Evolutionary conservation across 1,284 basidiomycete species (phyloP).

Genomic region (Fomitopsis palustris): DNA sequence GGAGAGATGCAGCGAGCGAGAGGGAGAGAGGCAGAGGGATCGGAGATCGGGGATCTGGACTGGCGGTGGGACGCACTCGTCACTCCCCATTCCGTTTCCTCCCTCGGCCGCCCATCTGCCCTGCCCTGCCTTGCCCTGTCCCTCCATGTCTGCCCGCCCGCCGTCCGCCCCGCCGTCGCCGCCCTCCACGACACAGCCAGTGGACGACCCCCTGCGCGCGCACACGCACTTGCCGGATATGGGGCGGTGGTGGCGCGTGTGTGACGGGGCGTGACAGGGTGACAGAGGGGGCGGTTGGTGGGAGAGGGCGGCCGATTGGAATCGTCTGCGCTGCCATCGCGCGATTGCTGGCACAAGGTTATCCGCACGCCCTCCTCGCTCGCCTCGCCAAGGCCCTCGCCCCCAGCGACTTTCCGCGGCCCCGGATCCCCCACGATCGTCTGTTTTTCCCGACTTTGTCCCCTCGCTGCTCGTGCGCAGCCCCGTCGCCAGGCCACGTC

Average conservation of each 20-base stretch:
- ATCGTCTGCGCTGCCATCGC: conserved; percentile 3
- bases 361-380: not conserved
- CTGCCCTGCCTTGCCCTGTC: not conserved
- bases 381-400: not conserved
- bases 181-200: not conserved
- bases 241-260: not conserved
- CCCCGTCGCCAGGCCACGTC: not conserved
- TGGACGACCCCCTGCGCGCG: too few relatives aligned
- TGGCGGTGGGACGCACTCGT: conserved; percentile 3
- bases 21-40: not conserved
- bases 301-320: not conserved
- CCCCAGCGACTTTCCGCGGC: not conserved
- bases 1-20: not conserved
- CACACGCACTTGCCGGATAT: not conserved
- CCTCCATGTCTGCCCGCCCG: not conserved
- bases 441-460: too few relatives aligned
- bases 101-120: not conserved
- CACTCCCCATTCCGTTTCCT: not conserved
- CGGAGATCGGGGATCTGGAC: conserved; percentile 4
- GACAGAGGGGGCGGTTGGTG: not conserved
- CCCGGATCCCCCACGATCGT: not conserved
- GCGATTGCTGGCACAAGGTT: conserved; percentile 4
- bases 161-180: not conserved
- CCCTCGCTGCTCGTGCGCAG: not conserved
- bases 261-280: not conserved